Evolutionary conservation across 768 basidiomycete species (phyloP).

Genomic region (Auriculariales sp.): DNA sequence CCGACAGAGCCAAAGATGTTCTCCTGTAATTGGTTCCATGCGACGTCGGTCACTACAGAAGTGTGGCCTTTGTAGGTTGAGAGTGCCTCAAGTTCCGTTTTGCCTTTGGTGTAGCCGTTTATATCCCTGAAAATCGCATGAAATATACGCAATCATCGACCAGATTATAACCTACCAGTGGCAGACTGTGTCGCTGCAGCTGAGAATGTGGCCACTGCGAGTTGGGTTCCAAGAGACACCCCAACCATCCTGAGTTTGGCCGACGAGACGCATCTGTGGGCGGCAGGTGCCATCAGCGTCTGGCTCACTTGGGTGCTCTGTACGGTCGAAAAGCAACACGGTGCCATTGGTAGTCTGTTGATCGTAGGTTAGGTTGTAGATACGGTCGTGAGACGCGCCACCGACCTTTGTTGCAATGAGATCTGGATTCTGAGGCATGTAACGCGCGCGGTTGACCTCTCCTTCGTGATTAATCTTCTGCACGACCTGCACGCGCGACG

Average conservation of each 20-base stretch:
- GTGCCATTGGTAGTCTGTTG: slow-evolving; percentile 58
- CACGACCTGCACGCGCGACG: slow-evolving; percentile 76
- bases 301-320: slow-evolving; percentile 90
- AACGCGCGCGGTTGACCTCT: slow-evolving; percentile 93
- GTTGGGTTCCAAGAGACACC: slow-evolving; percentile 86
- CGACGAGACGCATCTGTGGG: slow-evolving; percentile 82
- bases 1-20: slow-evolving; percentile 88
- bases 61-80: slow-evolving; percentile 78
- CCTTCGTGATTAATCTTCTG: slow-evolving; percentile 92
- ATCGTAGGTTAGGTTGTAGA: neutral
- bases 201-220: slow-evolving; percentile 72
- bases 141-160: slow-evolving; percentile 3
- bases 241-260: slow-evolving; percentile 88
- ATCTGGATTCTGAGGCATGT: slow-evolving; percentile 99
- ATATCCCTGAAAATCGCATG: slow-evolving; percentile 56
- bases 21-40: slow-evolving; percentile 79
- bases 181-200: slow-evolving; percentile 89
- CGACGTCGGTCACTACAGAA: slow-evolving; percentile 94
- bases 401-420: slow-evolving; percentile 79
- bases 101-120: slow-evolving; percentile 71
- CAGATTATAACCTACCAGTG: slow-evolving; percentile 51
- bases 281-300: slow-evolving; percentile 70
- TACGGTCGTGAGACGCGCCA: neutral
- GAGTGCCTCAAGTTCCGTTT: slow-evolving; percentile 69
- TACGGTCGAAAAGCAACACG: slow-evolving; percentile 89